Evolutionary conservation across 805 yeast species (phyloP), one percentile per base, ranked within the genome.

Genomic region (Kodamaea hsintzibuensis): DNA sequence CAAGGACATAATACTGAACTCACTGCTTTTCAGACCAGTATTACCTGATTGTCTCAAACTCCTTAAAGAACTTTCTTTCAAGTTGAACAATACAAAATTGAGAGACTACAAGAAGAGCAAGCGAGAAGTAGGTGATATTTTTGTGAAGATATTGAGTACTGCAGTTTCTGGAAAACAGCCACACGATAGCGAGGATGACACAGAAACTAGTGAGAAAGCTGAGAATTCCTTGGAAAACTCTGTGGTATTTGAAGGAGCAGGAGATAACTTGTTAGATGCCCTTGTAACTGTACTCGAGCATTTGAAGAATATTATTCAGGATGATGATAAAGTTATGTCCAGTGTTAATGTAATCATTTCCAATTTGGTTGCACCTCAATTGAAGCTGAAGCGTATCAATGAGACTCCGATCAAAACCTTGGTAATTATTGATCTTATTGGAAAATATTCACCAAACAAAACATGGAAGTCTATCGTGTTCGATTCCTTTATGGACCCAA

Each of bases 401-500:
- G 72, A 72, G 1, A 65, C 81, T 4, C 72, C 82, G 1, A 52
- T 60, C 0, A 72, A 75, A 54, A 73, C 81, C 1, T 52, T 86
- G 14, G 67, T 73, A 1, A 68, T 91, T 18, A 61, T 87, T 17
- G 65, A 64, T 65, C 42, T 66, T 56, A 54, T 69, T 60, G 79
- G 72, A 61, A 62, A 68, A 58, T 40, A 68, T 64, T 47, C 63
- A 60, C 64, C 77, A 54, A 61, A 70, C 69, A 55, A 86, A 79
- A 62, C 74, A 1, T 89, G 97, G 96, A 87, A 81, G 61, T 64
- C 77, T 2, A 56, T 84, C 18, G 78, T 91, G 0, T 74, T 72
- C 42, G 98, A 93, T 48, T 68, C 83, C 0, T 78, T 89, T 53
- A 76, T 80, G 63, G 96, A 89, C 63, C 55, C 76, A 9, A 71